Base-by-base conservation (phyloP, 129 eudicot genomes). In the Saposhnikovia divaricata region DNA sequence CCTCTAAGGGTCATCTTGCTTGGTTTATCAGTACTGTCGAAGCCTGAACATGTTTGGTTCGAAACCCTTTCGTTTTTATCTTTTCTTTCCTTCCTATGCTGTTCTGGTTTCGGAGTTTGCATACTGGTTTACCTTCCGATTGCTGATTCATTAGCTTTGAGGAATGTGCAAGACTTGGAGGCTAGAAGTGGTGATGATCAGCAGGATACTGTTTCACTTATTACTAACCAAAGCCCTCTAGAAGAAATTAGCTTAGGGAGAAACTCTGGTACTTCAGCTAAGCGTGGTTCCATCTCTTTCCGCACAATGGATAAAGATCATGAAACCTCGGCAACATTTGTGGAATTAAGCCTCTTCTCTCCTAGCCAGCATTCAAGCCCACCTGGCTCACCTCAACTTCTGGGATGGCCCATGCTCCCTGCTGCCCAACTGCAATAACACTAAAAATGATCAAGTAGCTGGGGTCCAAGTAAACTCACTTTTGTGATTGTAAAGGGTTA, bases 51-150 rank as follows among this genome's bases (percentile, higher is more conserved):
- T 69, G n/a, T 82, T 10, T 81, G 83, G 82, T 90, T 90, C 81
- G 95, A 92, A 77, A 85, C 87, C 80, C 79, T 95, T 70, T 84
- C 89, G 18, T 95, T 95, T 85, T 86, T 89, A 85, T 91, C 93
- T 79, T 95, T 95, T 81, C 91, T 95, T 80, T 90, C 93, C 82
- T 86, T 91, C 83, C 73, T 92, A 77, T 88, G 91, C 74, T 95
- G 98, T 84, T 84, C 81, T 21, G 90, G 91, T 83, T 91, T 90
- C 72, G 97, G 92, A 75, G 86, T 95, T 75, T 90, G 87, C 84
- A 78, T 85, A 55, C 98, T 95, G 50, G 94, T 95, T n/a, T 92
- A 90, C 91, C 87, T 92, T 66, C 98, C 98, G 7, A 87, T 95
- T 83, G 89, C 93, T 28, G 98, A 95, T 85, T 90, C 97, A 84